phyloP scores from a whole-genome alignment of 768 basidiomycete species.

The Aureoboletus auriporus region DNA sequence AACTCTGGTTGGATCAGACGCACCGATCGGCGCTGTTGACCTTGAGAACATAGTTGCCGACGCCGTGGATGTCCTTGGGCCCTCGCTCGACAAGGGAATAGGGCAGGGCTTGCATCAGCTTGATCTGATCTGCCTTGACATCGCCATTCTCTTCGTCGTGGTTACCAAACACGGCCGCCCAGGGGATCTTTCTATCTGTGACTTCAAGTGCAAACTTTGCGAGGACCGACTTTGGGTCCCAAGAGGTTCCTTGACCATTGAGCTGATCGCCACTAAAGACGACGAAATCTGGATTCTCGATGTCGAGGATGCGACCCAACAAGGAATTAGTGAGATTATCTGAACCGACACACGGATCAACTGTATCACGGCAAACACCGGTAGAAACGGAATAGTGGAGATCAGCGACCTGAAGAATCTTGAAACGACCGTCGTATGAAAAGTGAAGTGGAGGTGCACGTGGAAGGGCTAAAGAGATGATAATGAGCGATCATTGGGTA shows the following conservation, averaged over 20 bases:
- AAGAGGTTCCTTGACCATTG: conserved; percentile 86
- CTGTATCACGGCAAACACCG: conserved; percentile 74
- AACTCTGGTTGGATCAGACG: conserved; percentile 28
- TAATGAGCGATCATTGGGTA: background rate
- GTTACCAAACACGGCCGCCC: conserved; percentile 93
- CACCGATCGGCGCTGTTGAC: conserved; percentile 81
- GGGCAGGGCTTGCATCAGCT: conserved; percentile 72
- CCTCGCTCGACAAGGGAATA: conserved; percentile 82
- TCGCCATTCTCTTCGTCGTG: conserved; percentile 80
- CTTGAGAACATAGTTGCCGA: conserved; percentile 88
- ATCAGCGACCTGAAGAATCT: conserved; percentile 88
- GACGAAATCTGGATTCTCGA: conserved; percentile 85
- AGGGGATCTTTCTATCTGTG: conserved; percentile 73
- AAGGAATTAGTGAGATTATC: conserved; percentile 80
- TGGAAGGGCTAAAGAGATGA: conserved; percentile 48
- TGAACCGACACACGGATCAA: conserved; percentile 50
- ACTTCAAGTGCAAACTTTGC: conserved; percentile 84
- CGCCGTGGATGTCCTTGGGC: conserved; percentile 81
- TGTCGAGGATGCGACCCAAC: conserved; percentile 64
- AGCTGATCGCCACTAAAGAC: conserved; percentile 93
- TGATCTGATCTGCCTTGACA: conserved; percentile 60
- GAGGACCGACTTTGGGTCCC: conserved; percentile 84
- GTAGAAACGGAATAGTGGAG: conserved; percentile 85
- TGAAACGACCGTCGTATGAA: conserved; percentile 78
- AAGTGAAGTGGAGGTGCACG: conserved; percentile 80